Conservation (phyloP, 306 rosid genomes). For the Morella rubra region DNA sequence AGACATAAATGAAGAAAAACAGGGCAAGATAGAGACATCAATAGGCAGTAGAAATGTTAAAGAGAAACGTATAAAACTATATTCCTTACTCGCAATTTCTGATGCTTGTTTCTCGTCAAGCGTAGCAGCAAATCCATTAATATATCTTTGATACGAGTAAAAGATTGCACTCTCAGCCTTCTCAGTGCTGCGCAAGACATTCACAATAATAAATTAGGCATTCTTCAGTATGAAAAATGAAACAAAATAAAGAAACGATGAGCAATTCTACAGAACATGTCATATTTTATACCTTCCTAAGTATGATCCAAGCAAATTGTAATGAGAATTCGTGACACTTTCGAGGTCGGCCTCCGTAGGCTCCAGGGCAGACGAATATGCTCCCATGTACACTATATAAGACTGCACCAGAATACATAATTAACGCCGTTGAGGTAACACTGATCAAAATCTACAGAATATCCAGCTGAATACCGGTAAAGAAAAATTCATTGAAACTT, state of each 20-base stretch:
- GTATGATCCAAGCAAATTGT: constrained; percentile 45
- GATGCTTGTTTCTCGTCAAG: constrained; percentile 56
- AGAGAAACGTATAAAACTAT: neutral
- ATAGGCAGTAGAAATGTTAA: neutral
- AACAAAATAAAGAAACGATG: neutral
- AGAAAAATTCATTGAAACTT: neutral
- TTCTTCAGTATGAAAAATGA: neutral
- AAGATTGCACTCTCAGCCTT: constrained; percentile 53
- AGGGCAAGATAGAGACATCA: neutral
- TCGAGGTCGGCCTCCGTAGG: constrained; percentile 27
- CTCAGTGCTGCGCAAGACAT: constrained; percentile 32
- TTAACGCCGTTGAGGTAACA: neutral
- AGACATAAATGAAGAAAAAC: neutral
- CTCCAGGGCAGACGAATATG: constrained; percentile 36
- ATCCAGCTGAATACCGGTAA: neutral
- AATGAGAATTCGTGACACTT: constrained; percentile 39
- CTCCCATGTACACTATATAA: constrained; percentile 73
- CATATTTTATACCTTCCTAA: constrained; percentile 49
- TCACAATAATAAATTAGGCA: neutral
- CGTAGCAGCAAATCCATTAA: constrained; percentile 80
- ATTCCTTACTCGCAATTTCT: constrained; percentile 43
- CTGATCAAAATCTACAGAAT: neutral
- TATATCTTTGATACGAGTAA: constrained; percentile 56
- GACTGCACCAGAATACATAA: constrained; percentile 39
- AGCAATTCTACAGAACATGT: neutral